Evolutionary conservation across 306 rosid species (phyloP).

Genomic region (Prunus fruticosa): DNA sequence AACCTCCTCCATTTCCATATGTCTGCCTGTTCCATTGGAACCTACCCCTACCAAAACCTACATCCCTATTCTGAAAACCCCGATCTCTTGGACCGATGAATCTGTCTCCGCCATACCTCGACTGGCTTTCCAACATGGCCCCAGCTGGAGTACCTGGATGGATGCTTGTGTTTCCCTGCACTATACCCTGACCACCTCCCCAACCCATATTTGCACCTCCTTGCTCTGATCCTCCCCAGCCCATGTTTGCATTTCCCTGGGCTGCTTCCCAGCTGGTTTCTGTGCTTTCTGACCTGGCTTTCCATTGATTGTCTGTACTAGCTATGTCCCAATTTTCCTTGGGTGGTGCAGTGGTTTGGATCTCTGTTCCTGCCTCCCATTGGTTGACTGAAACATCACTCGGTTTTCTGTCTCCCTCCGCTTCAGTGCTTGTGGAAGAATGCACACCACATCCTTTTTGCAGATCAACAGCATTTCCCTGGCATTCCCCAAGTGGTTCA

Average conservation of each 20-base stretch:
- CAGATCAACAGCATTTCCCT: conserved; percentile 42
- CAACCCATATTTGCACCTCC: conserved; percentile 38
- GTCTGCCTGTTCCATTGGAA: conserved; percentile 53
- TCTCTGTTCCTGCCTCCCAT: conserved; percentile 50
- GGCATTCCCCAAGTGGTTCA: conserved; percentile 34
- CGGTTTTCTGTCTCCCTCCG: conserved; percentile 45
- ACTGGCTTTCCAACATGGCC: conserved; percentile 47
- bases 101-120: conserved; percentile 60
- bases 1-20: conserved; percentile 49
- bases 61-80: conserved; percentile 54
- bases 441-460: conserved; percentile 45
- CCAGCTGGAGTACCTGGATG: conserved; percentile 26
- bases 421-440: conserved; percentile 49
- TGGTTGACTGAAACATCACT: conserved; percentile 50
- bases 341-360: conserved; percentile 37
- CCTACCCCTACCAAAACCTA: conserved; percentile 52
- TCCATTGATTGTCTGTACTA: conserved; percentile 51
- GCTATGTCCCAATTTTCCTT: conserved; percentile 45
- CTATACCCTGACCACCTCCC: conserved; percentile 43
- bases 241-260: conserved; percentile 40
- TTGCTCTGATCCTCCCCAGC: conserved; percentile 40
- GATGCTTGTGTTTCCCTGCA: conserved; percentile 45
- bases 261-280: conserved; percentile 46
- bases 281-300: conserved; percentile 51
- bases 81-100: conserved; percentile 50